These are phyloP conservation scores for Leccinum variabile DNA, from an alignment of 1,284 basidiomycete species.

Conservation along the genomic window DNA sequence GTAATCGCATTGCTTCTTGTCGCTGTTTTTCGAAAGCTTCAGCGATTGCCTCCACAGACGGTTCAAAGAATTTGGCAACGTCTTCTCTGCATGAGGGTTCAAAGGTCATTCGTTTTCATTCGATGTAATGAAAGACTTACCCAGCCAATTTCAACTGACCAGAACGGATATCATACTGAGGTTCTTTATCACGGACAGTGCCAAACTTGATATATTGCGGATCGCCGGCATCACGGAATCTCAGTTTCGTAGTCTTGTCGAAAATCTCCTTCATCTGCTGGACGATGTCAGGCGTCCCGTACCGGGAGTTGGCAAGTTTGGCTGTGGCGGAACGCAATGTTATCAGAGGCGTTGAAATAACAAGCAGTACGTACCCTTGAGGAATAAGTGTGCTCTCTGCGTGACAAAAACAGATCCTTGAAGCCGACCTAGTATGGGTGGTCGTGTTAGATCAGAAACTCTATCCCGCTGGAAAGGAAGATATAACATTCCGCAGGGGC, in stretches of 20 bases:
- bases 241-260: constrained; percentile 48
- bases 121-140: constrained; percentile 22
- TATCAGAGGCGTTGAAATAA: background rate
- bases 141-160: constrained; percentile 48
- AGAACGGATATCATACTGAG: constrained; percentile 41
- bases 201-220: constrained; percentile 51
- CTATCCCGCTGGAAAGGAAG: no score
- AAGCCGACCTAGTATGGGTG: constrained; percentile 30
- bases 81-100: constrained; percentile 28
- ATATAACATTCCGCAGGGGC: constrained; percentile 41
- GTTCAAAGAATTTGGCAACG: constrained; percentile 46
- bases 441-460: background rate
- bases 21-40: constrained; percentile 40
- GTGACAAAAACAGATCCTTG: constrained; percentile 45
- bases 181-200: constrained; percentile 43
- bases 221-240: constrained; percentile 41
- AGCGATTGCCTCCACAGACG: constrained; percentile 45
- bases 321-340: constrained; percentile 26
- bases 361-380: constrained; percentile 30
- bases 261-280: constrained; percentile 44
- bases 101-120: background rate
- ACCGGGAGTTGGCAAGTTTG: constrained; percentile 33
- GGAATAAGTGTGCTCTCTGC: constrained; percentile 36
- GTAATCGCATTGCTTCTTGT: constrained; percentile 12
- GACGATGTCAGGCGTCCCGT: constrained; percentile 36